Conservation (phyloP, 306 rosid species). For the Inga oerstediana region DNA sequence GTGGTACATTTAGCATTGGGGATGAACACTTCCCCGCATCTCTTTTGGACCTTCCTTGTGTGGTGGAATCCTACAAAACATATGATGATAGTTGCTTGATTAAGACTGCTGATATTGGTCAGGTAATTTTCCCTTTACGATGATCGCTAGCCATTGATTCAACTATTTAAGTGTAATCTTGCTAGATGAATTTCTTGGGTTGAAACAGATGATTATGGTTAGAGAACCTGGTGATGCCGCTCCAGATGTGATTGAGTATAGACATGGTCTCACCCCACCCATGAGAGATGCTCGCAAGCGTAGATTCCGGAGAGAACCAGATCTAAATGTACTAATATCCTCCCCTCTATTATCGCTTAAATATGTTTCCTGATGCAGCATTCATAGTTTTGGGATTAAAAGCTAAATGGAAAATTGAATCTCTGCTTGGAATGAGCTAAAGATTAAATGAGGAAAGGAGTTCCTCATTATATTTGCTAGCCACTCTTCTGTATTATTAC, state of each 20-base stretch:
- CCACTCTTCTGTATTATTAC: neutral
- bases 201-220: conserved; percentile 70
- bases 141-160: neutral
- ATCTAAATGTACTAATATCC: conserved; percentile 67
- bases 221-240: conserved; percentile 61
- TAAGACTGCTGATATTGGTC: conserved; percentile 67
- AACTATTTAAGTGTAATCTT: conserved; percentile 9
- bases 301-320: conserved; percentile 93
- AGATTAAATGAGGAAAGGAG: neutral
- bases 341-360: neutral
- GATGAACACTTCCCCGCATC: conserved; percentile 68
- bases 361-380: neutral
- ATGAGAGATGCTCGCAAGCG: conserved; percentile 96
- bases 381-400: conserved; percentile 6
- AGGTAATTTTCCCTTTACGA: conserved; percentile 39
- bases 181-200: conserved; percentile 2
- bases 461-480: neutral
- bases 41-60: conserved; percentile 71
- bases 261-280: conserved; percentile 97
- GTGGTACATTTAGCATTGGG: conserved; percentile 60
- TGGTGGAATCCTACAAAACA: conserved; percentile 73
- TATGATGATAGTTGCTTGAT: conserved; percentile 68
- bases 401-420: neutral
- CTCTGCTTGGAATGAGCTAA: neutral
- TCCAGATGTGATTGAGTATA: conserved; percentile 71